Base-by-base conservation (phyloP, 1,284 basidiomycete species). In the Cutaneotrichosporon sp. region DNA sequence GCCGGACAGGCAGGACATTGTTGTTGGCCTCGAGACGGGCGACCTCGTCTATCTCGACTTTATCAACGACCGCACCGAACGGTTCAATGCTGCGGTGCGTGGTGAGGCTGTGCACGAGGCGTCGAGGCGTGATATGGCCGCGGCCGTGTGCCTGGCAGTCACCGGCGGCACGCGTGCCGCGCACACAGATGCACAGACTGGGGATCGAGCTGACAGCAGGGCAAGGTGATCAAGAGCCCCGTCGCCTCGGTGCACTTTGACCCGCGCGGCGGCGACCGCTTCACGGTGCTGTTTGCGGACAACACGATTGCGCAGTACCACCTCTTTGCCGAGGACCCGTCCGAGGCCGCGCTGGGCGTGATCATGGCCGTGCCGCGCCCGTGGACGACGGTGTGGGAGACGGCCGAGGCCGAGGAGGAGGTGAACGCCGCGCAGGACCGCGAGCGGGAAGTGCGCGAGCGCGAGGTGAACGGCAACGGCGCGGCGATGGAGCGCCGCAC, bases 11-110 rank as follows among this genome's bases (percentile, higher is more conserved):
- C 81, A 98, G 43, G 97, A 99, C 74, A 84, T 97, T 13, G 84
- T 98, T 59, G 89, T 99, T 69, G 95, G 95, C 2, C 98, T 99
- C 74, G 85, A 83, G 66, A 90, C 92, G 0, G 95, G 95, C 16
- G 95, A 99, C 78, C 82, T 99, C 25, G 81, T 99, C 55, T 97
- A 94, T 91, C 84, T 97, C 63, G 53, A 88, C 92, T 72, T 86
- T 85, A 53, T 89, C 86, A 43, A 72, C 16, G 77, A 76, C 16
- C 87, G 90, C 47, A 98, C 97, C 73, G 86, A 86, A 8, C 90
- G 95, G 27, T 82, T 97, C 58, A 98, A 98, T 82, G 97, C 97
- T 76, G 87, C 89, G 77, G 91, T 89, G 72, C 72, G 83, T 78
- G 16, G n/a, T n/a, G n/a, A 22, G 27, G 29, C 18, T 47, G 46